Percentiles rank a stretch among this genome's conserved stretches.
These are phyloP conservation scores for Castanea crenata DNA, from an alignment of 306 rosid species.

Conservation along the genomic window DNA sequence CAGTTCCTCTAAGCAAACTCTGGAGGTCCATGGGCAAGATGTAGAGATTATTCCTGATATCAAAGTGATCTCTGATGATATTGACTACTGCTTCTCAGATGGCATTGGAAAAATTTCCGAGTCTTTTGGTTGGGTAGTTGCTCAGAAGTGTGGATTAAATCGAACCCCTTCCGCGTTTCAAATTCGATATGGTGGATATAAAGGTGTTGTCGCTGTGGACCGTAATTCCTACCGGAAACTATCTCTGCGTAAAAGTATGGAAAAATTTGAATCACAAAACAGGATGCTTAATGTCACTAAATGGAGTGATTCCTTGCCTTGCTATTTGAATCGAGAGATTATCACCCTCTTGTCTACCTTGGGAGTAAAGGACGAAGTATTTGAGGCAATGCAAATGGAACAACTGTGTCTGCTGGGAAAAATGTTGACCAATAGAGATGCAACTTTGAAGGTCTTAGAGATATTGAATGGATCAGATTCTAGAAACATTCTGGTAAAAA, in stretches of 20 bases:
- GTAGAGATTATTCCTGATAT: constrained; percentile 87
- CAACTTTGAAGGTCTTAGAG: constrained; percentile 64
- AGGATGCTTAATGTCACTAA: constrained; percentile 83
- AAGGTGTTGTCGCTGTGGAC: constrained; percentile 90
- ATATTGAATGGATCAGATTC: constrained; percentile 59
- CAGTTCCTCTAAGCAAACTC: constrained; percentile 82
- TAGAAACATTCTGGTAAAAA: constrained; percentile 60
- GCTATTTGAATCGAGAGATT: constrained; percentile 90
- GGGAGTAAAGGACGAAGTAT: constrained; percentile 70
- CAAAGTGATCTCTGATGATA: constrained; percentile 55
- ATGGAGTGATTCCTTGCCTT: constrained; percentile 81
- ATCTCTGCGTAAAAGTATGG: constrained; percentile 83
- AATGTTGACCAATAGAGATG: constrained; percentile 60
- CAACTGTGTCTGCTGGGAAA: constrained; percentile 63
- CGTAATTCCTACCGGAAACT: constrained; percentile 69
- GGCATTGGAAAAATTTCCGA: constrained; percentile 89
- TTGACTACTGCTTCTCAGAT: constrained; percentile 85
- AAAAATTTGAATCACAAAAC: constrained; percentile 73
- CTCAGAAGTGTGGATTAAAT: constrained; percentile 63
- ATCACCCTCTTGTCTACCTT: constrained; percentile 70
- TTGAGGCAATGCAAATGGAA: constrained; percentile 70
- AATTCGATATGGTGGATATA: constrained; percentile 92
- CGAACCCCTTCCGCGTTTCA: constrained; percentile 84
- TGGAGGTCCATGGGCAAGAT: constrained; percentile 59
- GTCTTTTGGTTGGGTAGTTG: constrained; percentile 78